Base-by-base conservation (phyloP, 2,329 filamentous ascomycete genomes). In the Xylariales sp. region DNA sequence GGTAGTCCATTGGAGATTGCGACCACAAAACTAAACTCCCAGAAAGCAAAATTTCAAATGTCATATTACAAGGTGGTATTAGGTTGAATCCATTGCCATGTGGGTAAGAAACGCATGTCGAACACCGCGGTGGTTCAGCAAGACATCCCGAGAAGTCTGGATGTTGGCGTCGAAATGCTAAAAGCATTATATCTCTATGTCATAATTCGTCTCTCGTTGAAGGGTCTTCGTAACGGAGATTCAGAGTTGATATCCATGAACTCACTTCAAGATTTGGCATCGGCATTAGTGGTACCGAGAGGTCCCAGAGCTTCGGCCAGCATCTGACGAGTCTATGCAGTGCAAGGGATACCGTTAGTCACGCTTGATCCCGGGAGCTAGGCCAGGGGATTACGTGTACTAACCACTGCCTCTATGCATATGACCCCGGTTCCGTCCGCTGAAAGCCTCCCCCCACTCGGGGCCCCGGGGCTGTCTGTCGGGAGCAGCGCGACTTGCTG, bases 381-480 rank as follows among this genome's bases (percentile, higher is more conserved):
- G n/a, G n/a, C n/a, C n/a, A n/a, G n/a, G n/a, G n/a, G n/a, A n/a
- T n/a, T n/a, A n/a, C 10, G 8, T 32, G 7, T 10, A 68, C 73
- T 62, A 64, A 78, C 76, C 79, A 58, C 79, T 83, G 42, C 76
- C 73, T 45, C 78, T 71, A 49, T 78, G 73, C 59, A 73, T 71
- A 55, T 84, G 80, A 16, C 80, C 80, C 36, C 79, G 74, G 45
- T 62, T 63, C 44, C 79, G 75, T 15, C 65, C 63, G 27, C 62
- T 67, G 51, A 82, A 83, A 62, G 65, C 32, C 63, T 65, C 56
- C 24, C 80, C 77, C 78, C 79, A 82, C 54, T 78, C 76, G 2
- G 80, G 79, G 19, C 77, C 78, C 19, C 78, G 71, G n/a, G 79
- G 79, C 60, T 84, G 79, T 44, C 79, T 69, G 51, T 83, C 79